Percentiles rank a stretch among this genome's conserved stretches.
phyloP scores from a whole-genome alignment of 345 rosid species.

The Eucalyptus curtisii region DNA sequence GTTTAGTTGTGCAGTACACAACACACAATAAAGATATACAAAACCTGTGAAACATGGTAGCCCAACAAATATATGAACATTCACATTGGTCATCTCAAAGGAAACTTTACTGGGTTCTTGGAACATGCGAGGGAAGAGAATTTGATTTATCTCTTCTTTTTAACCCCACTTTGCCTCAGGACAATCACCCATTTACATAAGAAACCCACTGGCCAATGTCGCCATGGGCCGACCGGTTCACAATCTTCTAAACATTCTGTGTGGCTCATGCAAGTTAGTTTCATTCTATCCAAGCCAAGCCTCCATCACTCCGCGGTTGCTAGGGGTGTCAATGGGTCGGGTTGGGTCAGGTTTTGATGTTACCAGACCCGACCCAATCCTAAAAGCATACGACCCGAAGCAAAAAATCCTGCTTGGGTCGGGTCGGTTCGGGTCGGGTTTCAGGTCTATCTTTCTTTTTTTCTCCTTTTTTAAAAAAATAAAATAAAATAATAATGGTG shows the following conservation, averaged over 20 bases:
- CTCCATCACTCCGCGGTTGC: background rate
- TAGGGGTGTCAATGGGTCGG: too few species aligned
- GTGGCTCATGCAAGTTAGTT: background rate
- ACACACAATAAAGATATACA: background rate
- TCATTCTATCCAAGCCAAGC: background rate
- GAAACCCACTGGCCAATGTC: background rate
- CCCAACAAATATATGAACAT: background rate
- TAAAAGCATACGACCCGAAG: too few species aligned
- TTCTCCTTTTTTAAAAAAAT: too few species aligned
- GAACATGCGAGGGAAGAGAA: background rate
- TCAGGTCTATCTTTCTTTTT: too few species aligned
- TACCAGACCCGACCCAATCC: too few species aligned
- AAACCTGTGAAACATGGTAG: background rate
- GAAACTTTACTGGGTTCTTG: background rate
- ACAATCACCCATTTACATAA: background rate
- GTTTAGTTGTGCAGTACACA: background rate
- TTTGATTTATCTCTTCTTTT: background rate
- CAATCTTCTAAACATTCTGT: background rate
- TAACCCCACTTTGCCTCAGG: background rate
- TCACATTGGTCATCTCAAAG: background rate
- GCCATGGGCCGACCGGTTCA: background rate
- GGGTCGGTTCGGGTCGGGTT: too few species aligned
- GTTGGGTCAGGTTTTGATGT: too few species aligned
- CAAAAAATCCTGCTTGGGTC: too few species aligned
- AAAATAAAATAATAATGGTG: too few species aligned